Evolutionary conservation across 139 green algal species (phyloP), one percentile per base, ranked within the genome.

Genomic region (Astrephomene gubernaculifera): DNA sequence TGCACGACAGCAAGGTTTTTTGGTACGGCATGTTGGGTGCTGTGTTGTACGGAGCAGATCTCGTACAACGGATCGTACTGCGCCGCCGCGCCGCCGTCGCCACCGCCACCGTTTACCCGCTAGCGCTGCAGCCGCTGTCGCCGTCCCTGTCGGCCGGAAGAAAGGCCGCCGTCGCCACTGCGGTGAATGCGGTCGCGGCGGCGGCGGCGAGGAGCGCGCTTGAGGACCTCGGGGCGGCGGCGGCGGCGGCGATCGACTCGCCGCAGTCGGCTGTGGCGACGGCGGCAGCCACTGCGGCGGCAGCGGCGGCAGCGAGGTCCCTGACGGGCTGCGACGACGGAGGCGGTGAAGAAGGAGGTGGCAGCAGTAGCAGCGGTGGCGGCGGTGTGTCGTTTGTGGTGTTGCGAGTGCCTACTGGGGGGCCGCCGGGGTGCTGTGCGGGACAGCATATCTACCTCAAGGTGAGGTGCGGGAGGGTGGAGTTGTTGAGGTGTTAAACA

Each of bases 71-170:
- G 3, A 33, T 33, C 61, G 41, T 31, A 43, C 78, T 84, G 63
- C 78, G 78, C 17, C 61, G 78, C 4, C n/a, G 78, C 0, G 44
- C 43, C 5, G 63, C 44, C 4, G n/a, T 71, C n/a, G 78, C 78
- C 43, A 84, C 78, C 31, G 78, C 63, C 31, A 84, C 78, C 19
- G 7, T 84, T 1, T 84, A 84, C 78, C 78, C 78, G 27, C 39
- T 80, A 21, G 31, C 33, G 19, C 39, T 17, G 39, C 70, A 21
- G 70, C 70, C 2, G 70, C 70, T 43, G 27, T n/a, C n/a, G n/a
- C n/a, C n/a, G n/a, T n/a, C n/a, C n/a, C n/a, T n/a, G n/a, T n/a
- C n/a, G n/a, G n/a, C n/a, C n/a, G n/a, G n/a, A n/a, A n/a, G n/a
- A n/a, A n/a, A n/a, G n/a, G n/a, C 43, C 44, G 29, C 57, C 57